phyloP scores from a whole-genome alignment of 1,284 basidiomycete genomes.

The Grifola frondosa region DNA sequence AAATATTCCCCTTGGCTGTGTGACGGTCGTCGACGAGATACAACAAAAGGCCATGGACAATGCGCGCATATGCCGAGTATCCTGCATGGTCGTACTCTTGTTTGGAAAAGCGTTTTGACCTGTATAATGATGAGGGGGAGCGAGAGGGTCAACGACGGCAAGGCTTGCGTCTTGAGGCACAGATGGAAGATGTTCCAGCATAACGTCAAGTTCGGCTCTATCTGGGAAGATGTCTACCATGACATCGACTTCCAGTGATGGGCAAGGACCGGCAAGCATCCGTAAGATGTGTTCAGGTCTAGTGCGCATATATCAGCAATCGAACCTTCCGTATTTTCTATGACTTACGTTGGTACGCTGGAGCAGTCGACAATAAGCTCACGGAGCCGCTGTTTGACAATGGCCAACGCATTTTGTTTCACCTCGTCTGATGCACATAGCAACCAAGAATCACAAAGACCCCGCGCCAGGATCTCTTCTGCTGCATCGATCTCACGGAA shows the following conservation, averaged over 20 bases:
- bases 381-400: conserved; percentile 43
- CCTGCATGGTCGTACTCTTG: conserved; percentile 46
- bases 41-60: conserved; percentile 58
- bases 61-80: conserved; percentile 64
- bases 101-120: conserved; percentile 10
- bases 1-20: conserved; percentile 57
- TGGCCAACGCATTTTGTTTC: conserved; percentile 27
- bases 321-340: background rate
- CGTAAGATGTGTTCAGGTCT: conserved; percentile 19
- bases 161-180: conserved; percentile 57
- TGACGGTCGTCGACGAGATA: conserved; percentile 63
- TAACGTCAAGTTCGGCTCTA: conserved; percentile 42
- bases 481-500: conserved; percentile 18
- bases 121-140: conserved; percentile 44
- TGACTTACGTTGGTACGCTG: conserved; percentile 30
- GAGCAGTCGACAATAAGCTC: conserved; percentile 39
- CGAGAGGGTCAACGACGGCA: conserved; percentile 60
- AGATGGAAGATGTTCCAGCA: conserved; percentile 47
- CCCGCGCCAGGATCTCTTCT: conserved; percentile 14
- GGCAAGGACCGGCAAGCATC: conserved; percentile 2
- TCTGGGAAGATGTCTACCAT: conserved; percentile 55
- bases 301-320: background rate
- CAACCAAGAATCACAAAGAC: conserved; percentile 26
- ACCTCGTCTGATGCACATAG: conserved; percentile 18
- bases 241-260: conserved; percentile 24